phyloP scores from a whole-genome alignment of 257 asterid species.

The Solanum chiquidenum region DNA sequence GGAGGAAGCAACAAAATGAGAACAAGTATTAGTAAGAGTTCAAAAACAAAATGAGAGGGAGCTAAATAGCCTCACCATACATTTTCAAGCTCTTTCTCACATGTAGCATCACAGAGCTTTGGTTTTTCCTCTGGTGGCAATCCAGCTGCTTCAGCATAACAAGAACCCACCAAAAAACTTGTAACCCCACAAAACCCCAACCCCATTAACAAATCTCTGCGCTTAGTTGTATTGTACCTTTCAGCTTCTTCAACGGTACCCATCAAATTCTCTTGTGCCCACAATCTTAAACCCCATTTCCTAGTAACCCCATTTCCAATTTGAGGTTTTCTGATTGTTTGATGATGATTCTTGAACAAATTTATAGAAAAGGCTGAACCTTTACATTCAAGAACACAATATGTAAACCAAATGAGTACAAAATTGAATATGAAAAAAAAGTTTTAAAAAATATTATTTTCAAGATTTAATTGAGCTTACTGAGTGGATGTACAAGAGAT shows the following conservation, averaged over 20 bases:
- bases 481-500: conserved; percentile 29
- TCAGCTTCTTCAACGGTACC: conserved; percentile 6
- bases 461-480: conserved; percentile 5
- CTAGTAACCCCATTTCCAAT: background rate
- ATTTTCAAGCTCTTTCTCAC: conserved; percentile 91
- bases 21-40: background rate
- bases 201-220: conserved; percentile 30
- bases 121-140: conserved; percentile 93
- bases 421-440: background rate
- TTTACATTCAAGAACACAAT: conserved; percentile 1
- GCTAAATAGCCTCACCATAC: conserved; percentile 64
- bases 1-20: background rate
- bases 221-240: conserved; percentile 18
- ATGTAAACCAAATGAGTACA: background rate
- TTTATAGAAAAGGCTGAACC: conserved; percentile 27
- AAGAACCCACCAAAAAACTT: conserved; percentile 24
- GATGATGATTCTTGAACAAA: conserved; percentile 15
- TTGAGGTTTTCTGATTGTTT: conserved; percentile 5
- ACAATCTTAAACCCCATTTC: background rate
- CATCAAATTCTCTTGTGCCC: background rate
- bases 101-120: conserved; percentile 61
- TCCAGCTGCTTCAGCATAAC: conserved; percentile 62
- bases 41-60: conserved; percentile 14
- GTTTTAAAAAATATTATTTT: background rate
- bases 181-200: conserved; percentile 20